Base-by-base conservation (phyloP, 352 stramenopile genomes). In the Pythium periplocum region DNA sequence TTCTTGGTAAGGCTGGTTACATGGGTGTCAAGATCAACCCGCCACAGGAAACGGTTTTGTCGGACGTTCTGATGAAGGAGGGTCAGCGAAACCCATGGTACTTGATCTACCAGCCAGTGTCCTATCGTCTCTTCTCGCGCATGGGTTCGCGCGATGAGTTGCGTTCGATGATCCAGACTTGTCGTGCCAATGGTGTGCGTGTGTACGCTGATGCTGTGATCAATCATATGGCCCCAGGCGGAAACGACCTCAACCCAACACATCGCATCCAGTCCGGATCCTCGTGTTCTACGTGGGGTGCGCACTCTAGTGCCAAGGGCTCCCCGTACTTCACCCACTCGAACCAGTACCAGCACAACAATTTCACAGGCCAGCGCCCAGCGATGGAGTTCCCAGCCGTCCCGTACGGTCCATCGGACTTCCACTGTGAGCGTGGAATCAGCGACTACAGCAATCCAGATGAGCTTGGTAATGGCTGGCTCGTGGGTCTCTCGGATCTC, bases 21-120 rank as follows among this genome's bases (percentile, higher is more conserved):
- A 69, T 89, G 50, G 77, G 78, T 4, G 71, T 86, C 32, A 89
- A 87, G 64, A 78, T 89, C 51, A 82, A 74, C 32, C 78, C 78
- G 3, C 73, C 73, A 6, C 76, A 88, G 43, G 78, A 88, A 47
- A 63, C 68, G 1, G 48, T 87, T 6, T 38, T 84, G 47, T 72
- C 73, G 10, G 69, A 86, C 49, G 52, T 44, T 4, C 74, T 57
- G 67, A 50, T 58, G 3, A 49, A 72, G 43, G 64, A 59, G 10
- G 68, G 59, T 1, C 55, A 82, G 52, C 68, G 71, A 11, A 88
- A 86, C 44, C 77, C 78, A 11, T 89, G 78, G 78, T 89, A 86
- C 54, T 74, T 83, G 32, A 62, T 78, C n/a, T 86, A 86, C 50
- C 75, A 86, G 30, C 71, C 78, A 2, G 77, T 87, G 48, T 83